A percentile compares a stretch with the other conserved stretches of the same genome.
These are phyloP conservation scores for Coemansia brasiliensis DNA, from an alignment of 192 early-diverging fungal genomes.

Conservation along the genomic window DNA sequence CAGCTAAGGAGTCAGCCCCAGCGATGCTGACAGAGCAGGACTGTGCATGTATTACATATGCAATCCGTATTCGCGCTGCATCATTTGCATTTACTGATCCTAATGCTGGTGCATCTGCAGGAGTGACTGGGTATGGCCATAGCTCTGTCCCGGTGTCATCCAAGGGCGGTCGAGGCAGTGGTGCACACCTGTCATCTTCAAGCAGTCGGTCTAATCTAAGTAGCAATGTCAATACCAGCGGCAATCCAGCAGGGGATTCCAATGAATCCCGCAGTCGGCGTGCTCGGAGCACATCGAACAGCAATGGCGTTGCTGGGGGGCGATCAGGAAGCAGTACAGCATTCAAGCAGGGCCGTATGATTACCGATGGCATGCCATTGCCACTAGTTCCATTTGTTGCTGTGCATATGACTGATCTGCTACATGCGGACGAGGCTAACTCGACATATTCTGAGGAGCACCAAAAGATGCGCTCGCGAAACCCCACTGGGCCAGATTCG, in stretches of 20 bases:
- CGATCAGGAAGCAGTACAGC: slow-evolving; percentile 14
- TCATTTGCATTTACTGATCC: slow-evolving; percentile 52
- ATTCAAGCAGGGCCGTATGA: slow-evolving; percentile 40
- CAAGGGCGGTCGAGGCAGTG: slow-evolving; percentile 38
- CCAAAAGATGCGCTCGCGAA: slow-evolving; percentile 50
- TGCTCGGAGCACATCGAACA: slow-evolving; percentile 45
- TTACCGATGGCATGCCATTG: slow-evolving; percentile 37
- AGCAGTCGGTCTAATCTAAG: slow-evolving; percentile 1
- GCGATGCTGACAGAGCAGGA: slow-evolving; percentile 49
- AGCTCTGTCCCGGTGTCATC: slow-evolving; percentile 36
- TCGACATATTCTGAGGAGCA: slow-evolving; percentile 55
- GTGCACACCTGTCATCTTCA: slow-evolving; percentile 17
- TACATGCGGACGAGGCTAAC: slow-evolving; percentile 58
- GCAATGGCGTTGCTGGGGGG: slow-evolving; percentile 30
- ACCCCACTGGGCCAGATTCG: slow-evolving; percentile 21
- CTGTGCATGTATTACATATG: slow-evolving; percentile 54
- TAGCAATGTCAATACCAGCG: slow-evolving; percentile 8
- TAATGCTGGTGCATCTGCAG: slow-evolving; percentile 4
- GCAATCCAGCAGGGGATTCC: slow-evolving; percentile 18
- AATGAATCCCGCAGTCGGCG: slow-evolving; percentile 32
- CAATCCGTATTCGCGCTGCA: slow-evolving; percentile 49
- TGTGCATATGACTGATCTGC: slow-evolving; percentile 57
- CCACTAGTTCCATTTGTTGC: slow-evolving; percentile 56
- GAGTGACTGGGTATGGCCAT: slow-evolving; percentile 12
- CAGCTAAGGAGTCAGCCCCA: slow-evolving; percentile 18